Conservation (phyloP, 148 eudicot genomes). For the Talinum fruticosum region DNA sequence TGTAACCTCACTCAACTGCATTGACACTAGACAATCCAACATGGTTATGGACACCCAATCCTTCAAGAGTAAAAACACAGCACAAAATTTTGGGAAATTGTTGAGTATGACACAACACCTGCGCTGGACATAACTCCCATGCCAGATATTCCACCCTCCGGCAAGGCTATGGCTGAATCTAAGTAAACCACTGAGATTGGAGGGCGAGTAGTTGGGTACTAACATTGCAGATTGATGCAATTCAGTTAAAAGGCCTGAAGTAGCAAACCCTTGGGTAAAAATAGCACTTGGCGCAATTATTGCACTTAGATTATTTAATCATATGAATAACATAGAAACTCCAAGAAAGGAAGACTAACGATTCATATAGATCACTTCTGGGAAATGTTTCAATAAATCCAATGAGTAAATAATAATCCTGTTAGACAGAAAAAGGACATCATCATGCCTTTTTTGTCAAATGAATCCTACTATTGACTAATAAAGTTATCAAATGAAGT, state of each 20-base stretch:
- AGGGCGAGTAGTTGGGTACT: not conserved
- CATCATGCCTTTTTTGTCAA: too few relatives aligned
- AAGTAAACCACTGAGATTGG: too few relatives aligned
- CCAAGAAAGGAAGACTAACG: not conserved
- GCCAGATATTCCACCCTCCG: not conserved
- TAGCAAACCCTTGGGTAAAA: conserved; percentile 7
- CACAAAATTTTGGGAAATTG: not conserved
- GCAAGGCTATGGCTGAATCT: not conserved
- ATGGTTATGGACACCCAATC: not conserved
- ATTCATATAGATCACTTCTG: conserved; percentile 5
- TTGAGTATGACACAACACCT: not conserved
- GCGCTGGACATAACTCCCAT: too few relatives aligned
- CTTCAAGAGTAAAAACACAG: not conserved
- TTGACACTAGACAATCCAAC: not conserved
- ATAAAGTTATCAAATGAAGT: not conserved
- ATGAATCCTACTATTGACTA: not conserved
- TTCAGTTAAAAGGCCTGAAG: conserved; percentile 1
- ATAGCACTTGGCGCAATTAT: conserved; percentile 1
- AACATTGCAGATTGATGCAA: conserved; percentile 1
- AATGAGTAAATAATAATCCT: not conserved
- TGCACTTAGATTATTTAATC: conserved; percentile 1
- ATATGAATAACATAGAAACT: conserved; percentile 8
- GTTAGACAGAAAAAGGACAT: too few relatives aligned
- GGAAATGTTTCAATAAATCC: conserved; percentile 3
- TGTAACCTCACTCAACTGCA: not conserved